Base-by-base conservation (phyloP, 768 basidiomycete genomes). In the Porphyrellus cyaneotinctus region DNA sequence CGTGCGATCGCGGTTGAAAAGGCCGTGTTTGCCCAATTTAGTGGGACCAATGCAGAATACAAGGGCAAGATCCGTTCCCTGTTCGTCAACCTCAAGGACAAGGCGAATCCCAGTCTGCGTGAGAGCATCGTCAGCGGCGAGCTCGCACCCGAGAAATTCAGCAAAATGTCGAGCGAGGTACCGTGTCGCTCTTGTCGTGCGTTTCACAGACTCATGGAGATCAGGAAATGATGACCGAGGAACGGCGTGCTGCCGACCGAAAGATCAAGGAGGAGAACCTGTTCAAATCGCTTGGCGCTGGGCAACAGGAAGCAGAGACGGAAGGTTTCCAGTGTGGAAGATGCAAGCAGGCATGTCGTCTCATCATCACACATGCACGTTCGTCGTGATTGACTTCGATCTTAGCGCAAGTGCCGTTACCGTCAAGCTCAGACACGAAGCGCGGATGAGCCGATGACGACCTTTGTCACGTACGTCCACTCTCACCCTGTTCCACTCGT, bases 371-470 rank as follows among this genome's bases (percentile, higher is more conserved):
- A 6, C 2, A 14, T 11, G 2, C 24, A 5, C n/a, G 13, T 9
- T n/a, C 24, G 17, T 17, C 35, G 0, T 9, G 20, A n/a, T 24
- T 20, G 59, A 14, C 61, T 32, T 7, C 35, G 5, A 28, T 28
- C 46, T 3, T 22, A 88, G 86, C 75, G 88, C 62, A 91, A 93
- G 73, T 91, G 91, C 62, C 81, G 87, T 41, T 97, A 97, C 63
- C 87, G 91, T 59, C 94, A 98, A 75, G 91, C 92, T 62, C 97
- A 99, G 68, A 99, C 97, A 9, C 81, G 97, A 50, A 93, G 91
- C 65, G 95, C 97, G 9, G 97, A 98, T 74, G 97, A 97, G 72
- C 95, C 95, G 22, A 97, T 98, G 95, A 97, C 95, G 3, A 95
- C 93, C 18, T 95, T 94, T 66, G 91, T 94, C 59, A 93, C 90